phyloP scores from a whole-genome alignment of 176 grass and related monocot species.

The Aegilops bicornis region DNA sequence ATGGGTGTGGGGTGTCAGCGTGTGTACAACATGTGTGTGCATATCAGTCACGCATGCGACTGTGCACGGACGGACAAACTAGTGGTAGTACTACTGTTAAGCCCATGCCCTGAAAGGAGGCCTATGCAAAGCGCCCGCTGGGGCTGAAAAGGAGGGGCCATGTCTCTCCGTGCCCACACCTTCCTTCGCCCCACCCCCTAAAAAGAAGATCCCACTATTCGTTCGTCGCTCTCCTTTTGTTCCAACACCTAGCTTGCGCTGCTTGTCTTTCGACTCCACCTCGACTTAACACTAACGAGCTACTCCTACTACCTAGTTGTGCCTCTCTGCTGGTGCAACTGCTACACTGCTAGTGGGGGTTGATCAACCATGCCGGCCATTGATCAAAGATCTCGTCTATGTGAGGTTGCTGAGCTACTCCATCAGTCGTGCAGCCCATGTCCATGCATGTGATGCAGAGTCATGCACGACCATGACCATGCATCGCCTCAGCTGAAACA shows the following conservation, averaged over 20 bases:
- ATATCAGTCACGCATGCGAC: constrained; percentile 27
- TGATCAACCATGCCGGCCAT: not conserved
- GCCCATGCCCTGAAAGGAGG: constrained; percentile 43
- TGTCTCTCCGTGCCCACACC: constrained; percentile 40
- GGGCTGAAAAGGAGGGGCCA: constrained; percentile 34
- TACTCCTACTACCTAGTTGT: not conserved
- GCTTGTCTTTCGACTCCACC: constrained; percentile 15
- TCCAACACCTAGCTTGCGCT: constrained; percentile 30
- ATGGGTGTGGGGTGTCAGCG: not conserved
- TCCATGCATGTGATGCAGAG: not conserved
- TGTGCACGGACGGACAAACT: constrained; percentile 30
- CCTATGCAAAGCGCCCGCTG: constrained; percentile 35
- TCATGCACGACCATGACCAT: not conserved
- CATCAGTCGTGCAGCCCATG: not conserved
- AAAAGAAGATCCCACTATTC: constrained; percentile 97
- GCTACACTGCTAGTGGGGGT: not conserved
- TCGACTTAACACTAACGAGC: constrained; percentile 15
- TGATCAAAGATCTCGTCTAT: not conserved
- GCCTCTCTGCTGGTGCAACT: constrained; percentile 1
- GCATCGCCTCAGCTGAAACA: not conserved
- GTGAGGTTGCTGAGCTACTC: not conserved
- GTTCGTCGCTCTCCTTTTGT: constrained; percentile 48
- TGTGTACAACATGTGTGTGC: not conserved
- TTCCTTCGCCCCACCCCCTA: constrained; percentile 15
- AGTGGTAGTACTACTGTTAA: constrained; percentile 7